Evolutionary conservation across 805 yeast species (phyloP).

Genomic region (Millerago galiae): DNA sequence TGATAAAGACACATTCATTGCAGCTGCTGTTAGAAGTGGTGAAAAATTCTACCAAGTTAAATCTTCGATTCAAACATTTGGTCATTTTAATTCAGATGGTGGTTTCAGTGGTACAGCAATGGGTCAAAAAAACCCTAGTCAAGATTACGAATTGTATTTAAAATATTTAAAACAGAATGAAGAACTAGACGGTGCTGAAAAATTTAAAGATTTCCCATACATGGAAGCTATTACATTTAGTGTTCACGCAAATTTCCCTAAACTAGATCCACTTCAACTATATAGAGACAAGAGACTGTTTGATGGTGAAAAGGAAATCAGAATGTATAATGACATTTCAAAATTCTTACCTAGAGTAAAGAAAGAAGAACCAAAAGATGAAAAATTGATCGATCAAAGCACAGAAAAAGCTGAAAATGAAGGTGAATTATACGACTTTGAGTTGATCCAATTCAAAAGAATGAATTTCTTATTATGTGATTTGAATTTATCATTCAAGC

Average conservation of each 20-base stretch:
- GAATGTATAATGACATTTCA: conserved; percentile 22
- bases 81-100: conserved; percentile 21
- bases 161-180: conserved; percentile 2
- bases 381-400: neutral
- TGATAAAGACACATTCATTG: conserved; percentile 70
- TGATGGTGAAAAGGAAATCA: conserved; percentile 14
- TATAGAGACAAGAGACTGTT: conserved; percentile 16
- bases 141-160: conserved; percentile 36
- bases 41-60: conserved; percentile 43
- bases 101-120: conserved; percentile 64
- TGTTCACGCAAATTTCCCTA: conserved; percentile 32
- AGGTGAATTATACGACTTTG: conserved; percentile 38
- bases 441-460: conserved; percentile 46
- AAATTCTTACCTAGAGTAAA: conserved; percentile 23
- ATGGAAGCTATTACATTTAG: conserved; percentile 24
- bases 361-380: too few relatives aligned
- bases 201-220: conserved; percentile 10
- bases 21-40: conserved; percentile 43
- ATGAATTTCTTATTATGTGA: conserved; percentile 52
- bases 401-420: conserved; percentile 2
- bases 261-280: conserved; percentile 29
- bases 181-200: conserved; percentile 5
- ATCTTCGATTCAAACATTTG: conserved; percentile 21
- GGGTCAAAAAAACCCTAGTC: conserved; percentile 69
- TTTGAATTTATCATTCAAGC: conserved; percentile 36